phyloP scores from a whole-genome alignment of 163 green algal genomes.

The Prototheca cutis region DNA sequence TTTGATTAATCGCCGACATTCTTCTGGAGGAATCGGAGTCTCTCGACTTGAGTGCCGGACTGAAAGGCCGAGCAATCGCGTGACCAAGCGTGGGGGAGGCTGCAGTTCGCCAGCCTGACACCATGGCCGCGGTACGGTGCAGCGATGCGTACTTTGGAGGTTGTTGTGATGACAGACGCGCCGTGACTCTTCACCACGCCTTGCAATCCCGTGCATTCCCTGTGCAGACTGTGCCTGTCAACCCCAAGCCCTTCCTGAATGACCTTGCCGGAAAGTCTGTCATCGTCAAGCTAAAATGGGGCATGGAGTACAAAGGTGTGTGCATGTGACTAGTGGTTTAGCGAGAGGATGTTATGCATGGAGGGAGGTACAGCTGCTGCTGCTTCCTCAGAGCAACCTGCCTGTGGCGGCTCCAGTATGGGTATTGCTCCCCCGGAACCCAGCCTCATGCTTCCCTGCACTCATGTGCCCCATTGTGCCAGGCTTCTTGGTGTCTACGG shows the following conservation, averaged over 20 bases:
- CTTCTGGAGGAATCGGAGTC: too few relatives aligned
- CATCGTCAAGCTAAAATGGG: constrained; percentile 98
- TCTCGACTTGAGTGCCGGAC: too few relatives aligned
- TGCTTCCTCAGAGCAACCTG: background rate
- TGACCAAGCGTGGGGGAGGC: too few relatives aligned
- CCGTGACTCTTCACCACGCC: too few relatives aligned
- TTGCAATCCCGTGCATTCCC: too few relatives aligned
- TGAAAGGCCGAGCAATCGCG: too few relatives aligned
- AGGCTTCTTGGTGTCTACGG: constrained; percentile 88
- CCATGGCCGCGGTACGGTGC: too few relatives aligned
- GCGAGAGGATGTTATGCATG: background rate
- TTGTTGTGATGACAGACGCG: too few relatives aligned
- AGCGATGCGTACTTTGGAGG: too few relatives aligned
- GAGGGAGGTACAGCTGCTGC: too few relatives aligned
- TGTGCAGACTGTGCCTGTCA: constrained; percentile 76
- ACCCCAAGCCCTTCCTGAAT: constrained; percentile 96
- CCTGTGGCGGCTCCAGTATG: background rate
- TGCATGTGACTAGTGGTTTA: background rate
- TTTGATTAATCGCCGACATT: too few relatives aligned
- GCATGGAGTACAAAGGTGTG: constrained; percentile 97
- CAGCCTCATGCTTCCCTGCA: background rate
- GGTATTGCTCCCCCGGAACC: background rate
- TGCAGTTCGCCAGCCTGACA: too few relatives aligned
- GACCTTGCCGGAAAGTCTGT: constrained; percentile 93
- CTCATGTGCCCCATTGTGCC: constrained; percentile 1